A percentile compares a stretch with the other conserved stretches of the same genome.
These are phyloP conservation scores for Termitomyces titanicus DNA, from an alignment of 768 basidiomycete species.

Conservation along the genomic window DNA sequence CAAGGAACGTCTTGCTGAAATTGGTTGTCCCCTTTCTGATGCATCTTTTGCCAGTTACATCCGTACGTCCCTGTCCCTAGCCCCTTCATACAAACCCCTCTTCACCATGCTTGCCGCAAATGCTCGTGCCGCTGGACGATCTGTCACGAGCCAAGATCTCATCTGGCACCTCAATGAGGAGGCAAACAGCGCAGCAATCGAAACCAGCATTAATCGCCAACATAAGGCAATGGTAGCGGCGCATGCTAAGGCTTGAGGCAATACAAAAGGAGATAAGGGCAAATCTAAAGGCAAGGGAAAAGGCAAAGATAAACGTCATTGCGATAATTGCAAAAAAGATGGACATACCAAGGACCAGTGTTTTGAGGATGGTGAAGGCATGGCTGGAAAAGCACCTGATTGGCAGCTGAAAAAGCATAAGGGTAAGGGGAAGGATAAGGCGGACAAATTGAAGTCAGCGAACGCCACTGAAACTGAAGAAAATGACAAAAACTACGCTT, in stretches of 20 bases:
- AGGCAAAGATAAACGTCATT: neutral
- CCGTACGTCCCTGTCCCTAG: neutral
- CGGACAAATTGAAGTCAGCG: neutral
- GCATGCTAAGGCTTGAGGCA: neutral
- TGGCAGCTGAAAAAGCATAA: neutral
- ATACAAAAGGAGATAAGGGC: neutral
- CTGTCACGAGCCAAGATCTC: constrained; percentile 4
- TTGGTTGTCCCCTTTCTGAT: constrained; percentile 1
- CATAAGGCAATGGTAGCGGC: constrained; percentile 12
- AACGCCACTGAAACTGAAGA: neutral
- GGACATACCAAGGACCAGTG: neutral
- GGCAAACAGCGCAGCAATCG: constrained; percentile 4
- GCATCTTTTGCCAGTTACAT: constrained; percentile 11
- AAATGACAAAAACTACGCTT: neutral
- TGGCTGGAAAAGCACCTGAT: neutral
- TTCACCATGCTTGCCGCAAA: constrained; percentile 6
- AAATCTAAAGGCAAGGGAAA: neutral
- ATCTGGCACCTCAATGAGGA: constrained; percentile 11
- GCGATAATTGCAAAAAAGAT: neutral
- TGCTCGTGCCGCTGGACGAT: constrained; percentile 2
- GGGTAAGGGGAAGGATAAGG: neutral
- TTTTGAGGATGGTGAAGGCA: neutral
- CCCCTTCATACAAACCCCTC: neutral
- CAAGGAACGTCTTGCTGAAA: constrained; percentile 15
- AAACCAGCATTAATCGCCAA: constrained; percentile 12